These are phyloP conservation scores for Diplogelasinospora grovesii DNA, from an alignment of 495 filamentous ascomycete species.

Conservation along the genomic window DNA sequence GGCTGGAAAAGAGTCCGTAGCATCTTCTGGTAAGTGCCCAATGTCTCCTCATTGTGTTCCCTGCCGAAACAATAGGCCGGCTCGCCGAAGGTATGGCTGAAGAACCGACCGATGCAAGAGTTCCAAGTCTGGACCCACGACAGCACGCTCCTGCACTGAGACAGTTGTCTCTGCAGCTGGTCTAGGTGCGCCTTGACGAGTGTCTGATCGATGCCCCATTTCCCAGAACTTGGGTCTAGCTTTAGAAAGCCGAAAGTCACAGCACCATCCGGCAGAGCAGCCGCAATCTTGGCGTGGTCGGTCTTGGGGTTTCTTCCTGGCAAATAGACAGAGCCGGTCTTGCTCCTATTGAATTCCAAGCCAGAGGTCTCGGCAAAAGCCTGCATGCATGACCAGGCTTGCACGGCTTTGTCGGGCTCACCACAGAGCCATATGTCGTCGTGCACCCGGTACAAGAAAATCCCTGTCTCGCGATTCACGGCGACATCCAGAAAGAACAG, in stretches of 20 bases:
- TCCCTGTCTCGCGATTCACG: conserved; percentile 53
- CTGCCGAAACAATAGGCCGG: conserved; percentile 58
- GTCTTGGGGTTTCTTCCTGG: conserved; percentile 9
- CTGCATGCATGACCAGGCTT: conserved; percentile 54
- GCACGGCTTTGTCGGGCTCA: conserved; percentile 44
- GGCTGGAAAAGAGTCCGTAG: conserved; percentile 45
- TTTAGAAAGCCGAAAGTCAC: conserved; percentile 59
- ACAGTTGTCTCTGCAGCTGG: conserved; percentile 53
- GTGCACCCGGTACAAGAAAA: conserved; percentile 56
- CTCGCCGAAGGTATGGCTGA: conserved; percentile 59
- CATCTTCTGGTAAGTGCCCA: conserved; percentile 52
- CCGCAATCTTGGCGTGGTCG: conserved; percentile 15
- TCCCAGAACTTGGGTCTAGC: conserved; percentile 46
- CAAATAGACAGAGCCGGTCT: conserved; percentile 53
- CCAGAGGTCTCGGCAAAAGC: conserved; percentile 50
- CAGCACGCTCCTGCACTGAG: conserved; percentile 48
- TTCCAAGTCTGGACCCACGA: conserved; percentile 64
- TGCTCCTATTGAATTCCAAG: conserved; percentile 53
- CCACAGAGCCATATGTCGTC: conserved; percentile 69
- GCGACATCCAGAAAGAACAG: conserved; percentile 63
- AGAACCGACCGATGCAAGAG: conserved; percentile 57
- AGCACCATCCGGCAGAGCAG: conserved; percentile 45
- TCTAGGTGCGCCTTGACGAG: conserved; percentile 56
- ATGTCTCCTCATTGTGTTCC: conserved; percentile 55
- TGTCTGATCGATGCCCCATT: conserved; percentile 55